These are phyloP conservation scores for Ophiocordyceps unilateralis DNA, from an alignment of 2,329 filamentous ascomycete genomes.

Conservation along the genomic window DNA sequence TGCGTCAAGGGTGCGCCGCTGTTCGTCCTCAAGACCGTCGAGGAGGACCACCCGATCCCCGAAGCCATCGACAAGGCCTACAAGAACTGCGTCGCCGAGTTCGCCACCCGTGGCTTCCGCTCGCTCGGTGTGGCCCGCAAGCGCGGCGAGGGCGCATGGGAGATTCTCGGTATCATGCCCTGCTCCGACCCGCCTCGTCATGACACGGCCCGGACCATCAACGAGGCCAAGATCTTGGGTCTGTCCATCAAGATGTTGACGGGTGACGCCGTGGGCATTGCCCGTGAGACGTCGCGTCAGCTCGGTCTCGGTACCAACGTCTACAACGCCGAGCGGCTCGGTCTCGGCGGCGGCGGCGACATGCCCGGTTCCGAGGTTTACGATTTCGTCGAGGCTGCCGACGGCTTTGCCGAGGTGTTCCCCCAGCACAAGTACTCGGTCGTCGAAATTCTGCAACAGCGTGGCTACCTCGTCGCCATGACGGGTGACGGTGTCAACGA, in stretches of 20 bases:
- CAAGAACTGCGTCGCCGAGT: constrained; percentile 85
- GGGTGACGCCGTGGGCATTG: constrained; percentile 85
- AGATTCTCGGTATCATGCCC: constrained; percentile 89
- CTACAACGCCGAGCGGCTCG: constrained; percentile 84
- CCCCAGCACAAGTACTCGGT: constrained; percentile 92
- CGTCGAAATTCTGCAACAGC: constrained; percentile 83
- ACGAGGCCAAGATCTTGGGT: constrained; percentile 75
- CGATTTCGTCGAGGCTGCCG: constrained; percentile 87
- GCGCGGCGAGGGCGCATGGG: constrained; percentile 65
- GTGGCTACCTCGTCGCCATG: constrained; percentile 89
- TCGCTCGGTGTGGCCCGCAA: constrained; percentile 87
- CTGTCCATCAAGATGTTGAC: constrained; percentile 93
- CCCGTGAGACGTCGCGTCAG: constrained; percentile 78
- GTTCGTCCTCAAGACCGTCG: constrained; percentile 72
- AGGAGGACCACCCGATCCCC: constrained; percentile 66
- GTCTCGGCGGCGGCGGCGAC: constrained; percentile 75
- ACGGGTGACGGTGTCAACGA: constrained; percentile 94
- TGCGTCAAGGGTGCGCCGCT: constrained; percentile 87
- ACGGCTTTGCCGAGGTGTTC: constrained; percentile 90
- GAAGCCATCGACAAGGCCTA: constrained; percentile 66
- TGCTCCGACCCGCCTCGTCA: constrained; percentile 83
- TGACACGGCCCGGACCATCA: constrained; percentile 79
- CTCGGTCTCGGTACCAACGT: constrained; percentile 85
- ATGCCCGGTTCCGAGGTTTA: constrained; percentile 90
- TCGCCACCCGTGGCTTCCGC: constrained; percentile 83